Conservation (phyloP, 495 filamentous ascomycete species). For the Usnea hakonensis region DNA sequence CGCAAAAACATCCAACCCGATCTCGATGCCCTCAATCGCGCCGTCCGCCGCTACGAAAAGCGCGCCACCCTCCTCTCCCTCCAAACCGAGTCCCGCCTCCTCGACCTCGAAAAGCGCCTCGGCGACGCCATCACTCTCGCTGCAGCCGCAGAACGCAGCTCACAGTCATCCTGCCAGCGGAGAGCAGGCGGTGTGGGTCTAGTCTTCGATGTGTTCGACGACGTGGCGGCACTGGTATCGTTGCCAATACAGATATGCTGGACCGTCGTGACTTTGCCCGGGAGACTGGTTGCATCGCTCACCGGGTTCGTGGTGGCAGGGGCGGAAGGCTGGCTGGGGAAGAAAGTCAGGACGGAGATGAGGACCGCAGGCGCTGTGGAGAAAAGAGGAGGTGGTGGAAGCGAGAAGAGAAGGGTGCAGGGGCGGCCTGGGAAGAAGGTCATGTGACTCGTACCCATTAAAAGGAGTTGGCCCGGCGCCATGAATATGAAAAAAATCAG, state of each 20-base stretch:
- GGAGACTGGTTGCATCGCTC: constrained; percentile 2
- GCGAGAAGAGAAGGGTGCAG: constrained; percentile 13
- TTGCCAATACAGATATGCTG: constrained; percentile 31
- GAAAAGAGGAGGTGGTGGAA: constrained; percentile 1
- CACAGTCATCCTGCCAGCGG: constrained; percentile 21
- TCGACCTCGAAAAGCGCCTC: constrained; percentile 58
- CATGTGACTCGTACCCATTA: background rate
- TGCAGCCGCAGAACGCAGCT: constrained; percentile 57
- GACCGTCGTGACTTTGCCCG: constrained; percentile 18
- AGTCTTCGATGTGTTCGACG: constrained; percentile 24
- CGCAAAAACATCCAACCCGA: constrained; percentile 65
- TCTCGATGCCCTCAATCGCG: constrained; percentile 81
- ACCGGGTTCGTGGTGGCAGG: constrained; percentile 4
- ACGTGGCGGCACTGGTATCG: constrained; percentile 16
- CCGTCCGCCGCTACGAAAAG: constrained; percentile 91
- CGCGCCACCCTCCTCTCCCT: constrained; percentile 61
- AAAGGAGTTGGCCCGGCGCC: background rate
- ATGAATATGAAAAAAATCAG: background rate
- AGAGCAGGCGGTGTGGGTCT: constrained; percentile 19
- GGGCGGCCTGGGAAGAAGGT: constrained; percentile 12
- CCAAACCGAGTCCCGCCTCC: constrained; percentile 68
- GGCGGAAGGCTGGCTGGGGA: constrained; percentile 20
- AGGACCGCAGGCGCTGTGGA: constrained; percentile 19
- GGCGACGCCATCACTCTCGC: constrained; percentile 73
- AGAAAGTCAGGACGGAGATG: constrained; percentile 22